A percentile compares a stretch with the other conserved stretches of the same genome.
Evolutionary conservation across 257 asterid genomes (phyloP).

Genomic region (Mentha longifolia): DNA sequence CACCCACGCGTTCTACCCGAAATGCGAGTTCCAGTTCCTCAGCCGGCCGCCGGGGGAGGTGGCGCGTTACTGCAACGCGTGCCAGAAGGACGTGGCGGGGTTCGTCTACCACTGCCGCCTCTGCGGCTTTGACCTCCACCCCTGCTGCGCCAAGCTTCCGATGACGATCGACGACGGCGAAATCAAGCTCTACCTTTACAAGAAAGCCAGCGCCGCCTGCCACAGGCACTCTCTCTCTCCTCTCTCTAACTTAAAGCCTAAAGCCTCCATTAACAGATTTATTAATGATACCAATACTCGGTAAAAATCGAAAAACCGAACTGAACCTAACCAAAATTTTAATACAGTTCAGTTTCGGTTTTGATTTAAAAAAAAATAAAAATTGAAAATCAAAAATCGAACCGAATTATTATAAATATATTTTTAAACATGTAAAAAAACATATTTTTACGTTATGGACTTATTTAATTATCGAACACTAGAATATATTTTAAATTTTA

Average conservation of each 20-base stretch:
- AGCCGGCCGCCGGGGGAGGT: slow-evolving; percentile 67
- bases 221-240: slow-evolving; percentile 45
- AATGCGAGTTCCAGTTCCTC: slow-evolving; percentile 80
- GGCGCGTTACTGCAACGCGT: slow-evolving; percentile 93
- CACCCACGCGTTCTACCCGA: slow-evolving; percentile 78
- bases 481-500: no score
- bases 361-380: no score
- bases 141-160: slow-evolving; percentile 95
- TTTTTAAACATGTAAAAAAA: no score
- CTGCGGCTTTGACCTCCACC: slow-evolving; percentile 96
- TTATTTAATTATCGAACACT: no score
- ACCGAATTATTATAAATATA: no score
- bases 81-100: slow-evolving; percentile 83
- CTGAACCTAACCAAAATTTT: no score
- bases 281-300: no score
- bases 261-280: no score
- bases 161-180: slow-evolving; percentile 85
- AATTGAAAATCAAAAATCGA: no score
- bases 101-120: slow-evolving; percentile 83
- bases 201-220: slow-evolving; percentile 70
- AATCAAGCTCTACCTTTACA: slow-evolving; percentile 59
- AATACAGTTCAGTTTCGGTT: no score
- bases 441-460: no score
- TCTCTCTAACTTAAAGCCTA: background rate
- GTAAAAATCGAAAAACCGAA: no score